phyloP scores from a whole-genome alignment of 306 rosid species.

The Ormosia semicastrata region DNA sequence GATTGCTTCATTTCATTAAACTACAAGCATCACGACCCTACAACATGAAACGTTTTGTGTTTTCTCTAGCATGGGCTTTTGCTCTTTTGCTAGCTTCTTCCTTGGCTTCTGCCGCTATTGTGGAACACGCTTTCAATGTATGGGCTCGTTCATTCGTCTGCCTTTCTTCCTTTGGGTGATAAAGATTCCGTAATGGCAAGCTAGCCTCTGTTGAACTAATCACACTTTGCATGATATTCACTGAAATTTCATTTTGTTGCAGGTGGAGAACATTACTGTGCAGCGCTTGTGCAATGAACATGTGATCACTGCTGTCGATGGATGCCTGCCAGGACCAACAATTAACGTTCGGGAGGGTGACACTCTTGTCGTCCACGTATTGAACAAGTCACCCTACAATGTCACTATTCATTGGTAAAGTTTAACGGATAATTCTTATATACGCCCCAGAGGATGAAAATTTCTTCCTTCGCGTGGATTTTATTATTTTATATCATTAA shows the following conservation, averaged over 20 bases:
- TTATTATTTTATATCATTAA: too few species aligned
- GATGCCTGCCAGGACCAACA: constrained; percentile 39
- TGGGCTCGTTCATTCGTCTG: not conserved
- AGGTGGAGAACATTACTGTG: constrained; percentile 37
- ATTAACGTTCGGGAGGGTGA: constrained; percentile 39
- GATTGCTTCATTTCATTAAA: not conserved
- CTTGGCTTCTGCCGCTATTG: constrained; percentile 26
- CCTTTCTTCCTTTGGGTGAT: too few species aligned
- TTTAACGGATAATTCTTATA: too few species aligned
- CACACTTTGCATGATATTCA: not conserved
- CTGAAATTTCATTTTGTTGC: not conserved
- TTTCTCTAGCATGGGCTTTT: constrained; percentile 33
- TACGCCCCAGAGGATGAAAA: too few species aligned
- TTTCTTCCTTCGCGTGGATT: too few species aligned
- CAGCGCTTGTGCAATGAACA: too few species aligned
- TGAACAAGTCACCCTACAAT: constrained; percentile 37
- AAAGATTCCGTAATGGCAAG: too few species aligned
- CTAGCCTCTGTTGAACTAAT: not conserved
- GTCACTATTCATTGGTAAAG: constrained; percentile 41
- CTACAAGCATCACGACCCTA: not conserved
- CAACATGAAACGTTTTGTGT: constrained; percentile 25
- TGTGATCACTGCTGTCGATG: constrained; percentile 32
- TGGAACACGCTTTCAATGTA: constrained; percentile 38
- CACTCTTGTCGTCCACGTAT: constrained; percentile 24
- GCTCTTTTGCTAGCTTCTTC: constrained; percentile 27